Percentiles rank a stretch among this genome's conserved stretches.
Evolutionary conservation across 1,284 basidiomycete genomes (phyloP).

Genomic region (Neolentinus lepideus): DNA sequence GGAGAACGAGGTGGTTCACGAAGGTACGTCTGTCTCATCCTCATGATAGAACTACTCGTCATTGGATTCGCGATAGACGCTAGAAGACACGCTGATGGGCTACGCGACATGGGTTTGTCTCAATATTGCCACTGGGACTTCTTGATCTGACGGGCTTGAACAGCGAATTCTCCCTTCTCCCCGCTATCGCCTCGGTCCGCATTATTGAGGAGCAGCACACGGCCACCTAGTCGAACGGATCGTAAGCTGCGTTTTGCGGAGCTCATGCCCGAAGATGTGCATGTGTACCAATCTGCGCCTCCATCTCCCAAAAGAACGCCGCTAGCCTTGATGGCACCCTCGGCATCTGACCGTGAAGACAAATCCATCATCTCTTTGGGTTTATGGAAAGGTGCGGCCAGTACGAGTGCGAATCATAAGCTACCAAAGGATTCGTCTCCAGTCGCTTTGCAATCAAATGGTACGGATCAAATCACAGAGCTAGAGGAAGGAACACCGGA

Average conservation of each 20-base stretch:
- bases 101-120: too few species aligned
- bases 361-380: conserved; percentile 46
- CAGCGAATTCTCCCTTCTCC: not conserved
- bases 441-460: not conserved
- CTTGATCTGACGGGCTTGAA: not conserved
- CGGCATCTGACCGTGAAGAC: conserved; percentile 22
- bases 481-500: conserved; percentile 74
- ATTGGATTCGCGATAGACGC: not conserved
- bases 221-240: conserved; percentile 32
- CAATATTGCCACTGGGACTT: too few species aligned
- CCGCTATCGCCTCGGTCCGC: not conserved
- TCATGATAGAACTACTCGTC: conserved; percentile 1
- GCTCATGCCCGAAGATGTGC: conserved; percentile 44
- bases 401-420: conserved; percentile 3
- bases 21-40: not conserved
- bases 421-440: not conserved
- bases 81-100: not conserved
- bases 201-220: conserved; percentile 22
- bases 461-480: conserved; percentile 16
- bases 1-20: conserved; percentile 5
- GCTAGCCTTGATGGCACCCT: conserved; percentile 42
- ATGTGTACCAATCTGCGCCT: conserved; percentile 75
- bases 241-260: conserved; percentile 49
- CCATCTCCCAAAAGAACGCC: conserved; percentile 54
- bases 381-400: conserved; percentile 27